Conservation (phyloP, 2,329 filamentous ascomycete species). For the Annulohypoxylon truncatum region DNA sequence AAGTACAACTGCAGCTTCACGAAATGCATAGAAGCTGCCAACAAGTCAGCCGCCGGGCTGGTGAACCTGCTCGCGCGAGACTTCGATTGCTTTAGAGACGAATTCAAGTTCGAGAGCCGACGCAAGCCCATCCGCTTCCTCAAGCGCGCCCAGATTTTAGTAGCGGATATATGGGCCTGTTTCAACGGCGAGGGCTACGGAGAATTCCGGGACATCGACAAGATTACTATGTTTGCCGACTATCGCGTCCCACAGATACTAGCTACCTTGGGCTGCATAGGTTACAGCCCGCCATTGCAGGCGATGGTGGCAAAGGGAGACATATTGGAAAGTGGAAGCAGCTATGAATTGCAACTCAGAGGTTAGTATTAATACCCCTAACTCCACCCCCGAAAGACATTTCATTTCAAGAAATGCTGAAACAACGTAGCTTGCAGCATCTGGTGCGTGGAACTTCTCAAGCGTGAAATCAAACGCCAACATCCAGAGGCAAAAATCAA, state of each 20-base stretch:
- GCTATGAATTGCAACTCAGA: conserved; percentile 88
- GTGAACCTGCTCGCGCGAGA: conserved; percentile 87
- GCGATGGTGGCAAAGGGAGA: conserved; percentile 73
- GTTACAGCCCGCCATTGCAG: conserved; percentile 84
- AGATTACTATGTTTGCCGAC: conserved; percentile 98
- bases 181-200: conserved; percentile 86
- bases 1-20: conserved; percentile 80
- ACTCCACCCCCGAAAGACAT: background rate
- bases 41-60: conserved; percentile 82
- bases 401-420: too few species aligned
- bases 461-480: conserved; percentile 78
- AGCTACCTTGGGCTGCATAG: conserved; percentile 81
- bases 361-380: conserved; percentile 60
- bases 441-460: conserved; percentile 93
- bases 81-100: conserved; percentile 89
- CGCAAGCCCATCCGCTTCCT: conserved; percentile 79
- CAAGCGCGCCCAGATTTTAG: conserved; percentile 95
- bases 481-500: conserved; percentile 82
- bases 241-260: conserved; percentile 97
- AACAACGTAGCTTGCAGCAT: conserved; percentile 79
- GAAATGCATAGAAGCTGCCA: conserved; percentile 78
- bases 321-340: conserved; percentile 75
- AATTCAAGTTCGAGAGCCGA: conserved; percentile 78
- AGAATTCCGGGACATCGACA: conserved; percentile 88
- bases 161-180: conserved; percentile 96